These are phyloP conservation scores for Polymyxa betae DNA, from an alignment of 208 protist species.

Conservation along the genomic window DNA sequence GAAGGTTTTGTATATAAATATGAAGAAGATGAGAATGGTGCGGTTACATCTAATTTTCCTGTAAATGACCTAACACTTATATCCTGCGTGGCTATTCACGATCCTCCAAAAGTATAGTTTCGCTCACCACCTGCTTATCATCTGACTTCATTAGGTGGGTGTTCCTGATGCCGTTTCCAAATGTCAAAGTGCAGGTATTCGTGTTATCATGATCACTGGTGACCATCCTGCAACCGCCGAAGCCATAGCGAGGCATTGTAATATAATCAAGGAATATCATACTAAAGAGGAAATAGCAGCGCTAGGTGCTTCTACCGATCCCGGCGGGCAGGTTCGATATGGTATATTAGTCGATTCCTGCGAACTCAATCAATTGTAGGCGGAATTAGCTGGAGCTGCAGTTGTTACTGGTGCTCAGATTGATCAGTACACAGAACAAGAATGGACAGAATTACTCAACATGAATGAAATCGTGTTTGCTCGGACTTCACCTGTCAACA, in stretches of 20 bases:
- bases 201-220: constrained; percentile 90
- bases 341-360: neutral
- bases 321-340: constrained; percentile 39
- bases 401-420: constrained; percentile 69
- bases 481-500: constrained; percentile 82
- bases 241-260: constrained; percentile 81
- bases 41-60: constrained; percentile 62
- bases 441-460: constrained; percentile 68
- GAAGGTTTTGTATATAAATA: neutral
- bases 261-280: constrained; percentile 73
- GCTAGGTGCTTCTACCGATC: neutral
- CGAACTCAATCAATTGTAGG: neutral
- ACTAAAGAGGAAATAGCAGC: neutral
- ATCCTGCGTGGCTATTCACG: constrained; percentile 78
- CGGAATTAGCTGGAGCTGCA: constrained; percentile 46
- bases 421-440: constrained; percentile 60
- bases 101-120: constrained; percentile 76
- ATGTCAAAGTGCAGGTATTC: constrained; percentile 81
- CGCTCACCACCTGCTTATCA: neutral
- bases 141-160: neutral
- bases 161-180: constrained; percentile 61
- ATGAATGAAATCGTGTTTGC: constrained; percentile 83
- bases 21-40: neutral
- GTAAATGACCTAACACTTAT: constrained; percentile 74
- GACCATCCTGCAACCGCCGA: constrained; percentile 85